Base-by-base conservation (phyloP, 768 basidiomycete genomes). In the Rhodosporidiobolus sp. region DNA sequence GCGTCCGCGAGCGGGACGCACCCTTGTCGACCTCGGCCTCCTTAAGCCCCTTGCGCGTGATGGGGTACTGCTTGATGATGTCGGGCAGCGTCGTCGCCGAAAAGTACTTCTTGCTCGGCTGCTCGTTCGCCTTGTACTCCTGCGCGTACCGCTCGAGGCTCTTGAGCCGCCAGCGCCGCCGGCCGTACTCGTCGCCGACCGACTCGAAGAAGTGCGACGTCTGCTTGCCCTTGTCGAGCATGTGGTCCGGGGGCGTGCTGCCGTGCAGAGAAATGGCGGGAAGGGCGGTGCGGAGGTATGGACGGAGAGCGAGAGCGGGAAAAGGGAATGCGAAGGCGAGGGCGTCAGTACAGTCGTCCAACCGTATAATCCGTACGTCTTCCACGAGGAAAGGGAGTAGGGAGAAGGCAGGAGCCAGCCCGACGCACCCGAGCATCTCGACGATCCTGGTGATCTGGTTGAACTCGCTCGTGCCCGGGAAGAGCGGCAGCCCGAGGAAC, bases 91-190 rank as follows among this genome's bases (percentile, higher is more conserved):
- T 89, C 35, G 87, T 91, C 26, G 94, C 92, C 80, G 93, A 91
- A 86, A 99, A 98, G 81, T 98, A 99, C 81, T 98, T 95, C 82
- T 99, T 99, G 77, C 94, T 94, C 0, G 94, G 94, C 80, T 98
- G 96, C 80, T 99, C 96, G 74, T 94, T 89, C 24, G 91, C 90
- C 72, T 91, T 91, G 82, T 94, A 94, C 81, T 99, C 96, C 59
- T 90, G 85, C 10, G 92, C 91, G 80, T 97, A 99, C 81, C 98
- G 94, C 69, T 98, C 94, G 74, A 99, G 83, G 65, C 86, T 86
- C 84, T 98, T 99, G 77, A 98, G 82, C 60, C 88, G 86, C 80
- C 89, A 93, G 56, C 79, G 77, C 80, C 90, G 90, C 82, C 93
- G 89, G 78, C 84, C 89, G 75, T 86, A 87, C 65, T 86, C 82